A percentile compares a stretch with the other conserved stretches of the same genome.
These are phyloP conservation scores for Paraurostyla sp. DNA, from an alignment of 73 alveolate species.

Conservation along the genomic window DNA sequence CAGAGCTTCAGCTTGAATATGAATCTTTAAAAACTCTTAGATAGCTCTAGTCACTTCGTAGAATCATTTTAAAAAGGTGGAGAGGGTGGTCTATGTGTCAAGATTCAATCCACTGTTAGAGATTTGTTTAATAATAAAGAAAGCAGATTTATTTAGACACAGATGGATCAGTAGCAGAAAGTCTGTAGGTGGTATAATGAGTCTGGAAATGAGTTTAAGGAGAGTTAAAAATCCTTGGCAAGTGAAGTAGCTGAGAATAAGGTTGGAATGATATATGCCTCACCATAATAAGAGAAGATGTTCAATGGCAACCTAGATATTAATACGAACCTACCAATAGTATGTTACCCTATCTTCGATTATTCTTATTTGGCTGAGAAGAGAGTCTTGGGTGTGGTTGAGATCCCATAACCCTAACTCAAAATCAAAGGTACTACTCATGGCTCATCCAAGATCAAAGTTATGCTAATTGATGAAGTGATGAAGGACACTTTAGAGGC, in stretches of 20 bases:
- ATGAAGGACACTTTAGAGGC: constrained; percentile 12
- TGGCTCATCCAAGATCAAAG: no score
- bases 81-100: not conserved
- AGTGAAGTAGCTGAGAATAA: not conserved
- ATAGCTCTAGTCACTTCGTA: not conserved
- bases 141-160: not conserved
- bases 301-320: constrained; percentile 27
- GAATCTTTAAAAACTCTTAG: not conserved
- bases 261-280: not conserved
- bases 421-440: not conserved
- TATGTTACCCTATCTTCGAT: constrained; percentile 29
- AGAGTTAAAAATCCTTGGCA: not conserved
- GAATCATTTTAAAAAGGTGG: not conserved
- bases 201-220: not conserved
- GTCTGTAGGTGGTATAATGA: no score
- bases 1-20: not conserved
- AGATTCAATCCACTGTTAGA: not conserved
- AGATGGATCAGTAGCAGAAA: no score
- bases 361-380: constrained; percentile 29
- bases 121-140: constrained; percentile 14
- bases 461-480: not conserved
- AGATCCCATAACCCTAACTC: constrained; percentile 27
- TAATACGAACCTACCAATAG: not conserved
- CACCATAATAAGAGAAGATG: constrained; percentile 13
- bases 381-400: not conserved